These are phyloP conservation scores for Astrocystis sublimbata DNA, from an alignment of 495 filamentous ascomycete species.

Conservation along the genomic window DNA sequence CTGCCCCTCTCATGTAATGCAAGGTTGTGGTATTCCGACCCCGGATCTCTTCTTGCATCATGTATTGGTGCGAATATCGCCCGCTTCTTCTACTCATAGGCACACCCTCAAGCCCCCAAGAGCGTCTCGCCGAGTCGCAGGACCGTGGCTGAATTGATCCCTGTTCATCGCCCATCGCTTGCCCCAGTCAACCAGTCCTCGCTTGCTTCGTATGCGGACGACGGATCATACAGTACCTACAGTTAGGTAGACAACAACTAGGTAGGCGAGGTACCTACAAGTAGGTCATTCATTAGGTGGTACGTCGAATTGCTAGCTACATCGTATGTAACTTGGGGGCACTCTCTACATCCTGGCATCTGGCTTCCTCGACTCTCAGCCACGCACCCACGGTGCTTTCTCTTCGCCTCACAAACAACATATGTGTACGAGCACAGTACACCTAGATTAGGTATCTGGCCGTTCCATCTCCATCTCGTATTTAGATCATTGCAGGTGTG, in stretches of 20 bases:
- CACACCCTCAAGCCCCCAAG: not conserved
- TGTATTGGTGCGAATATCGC: slow-evolving; percentile 9
- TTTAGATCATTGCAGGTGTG: slow-evolving; percentile 15
- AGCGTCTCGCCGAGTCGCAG: not conserved
- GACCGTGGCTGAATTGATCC: not conserved
- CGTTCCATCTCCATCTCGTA: too few species aligned
- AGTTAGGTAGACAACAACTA: too few species aligned
- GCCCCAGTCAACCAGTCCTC: not conserved
- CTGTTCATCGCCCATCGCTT: not conserved
- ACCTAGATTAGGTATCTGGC: too few species aligned
- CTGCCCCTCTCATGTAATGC: not conserved
- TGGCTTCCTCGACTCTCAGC: slow-evolving; percentile 11
- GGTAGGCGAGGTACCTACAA: too few species aligned
- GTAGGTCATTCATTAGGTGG: too few species aligned
- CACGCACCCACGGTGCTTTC: slow-evolving; percentile 19
- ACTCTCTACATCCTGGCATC: not conserved
- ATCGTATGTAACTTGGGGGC: not conserved
- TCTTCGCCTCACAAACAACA: not conserved
- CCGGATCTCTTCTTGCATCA: slow-evolving; percentile 16
- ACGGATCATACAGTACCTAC: not conserved
- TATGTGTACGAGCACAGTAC: too few species aligned
- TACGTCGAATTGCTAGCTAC: too few species aligned
- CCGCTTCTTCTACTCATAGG: not conserved
- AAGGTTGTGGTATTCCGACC: slow-evolving; percentile 3
- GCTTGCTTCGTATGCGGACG: too few species aligned